phyloP scores from a whole-genome alignment of 2,329 filamentous ascomycete genomes.

The Exophiala lecanii-corni region DNA sequence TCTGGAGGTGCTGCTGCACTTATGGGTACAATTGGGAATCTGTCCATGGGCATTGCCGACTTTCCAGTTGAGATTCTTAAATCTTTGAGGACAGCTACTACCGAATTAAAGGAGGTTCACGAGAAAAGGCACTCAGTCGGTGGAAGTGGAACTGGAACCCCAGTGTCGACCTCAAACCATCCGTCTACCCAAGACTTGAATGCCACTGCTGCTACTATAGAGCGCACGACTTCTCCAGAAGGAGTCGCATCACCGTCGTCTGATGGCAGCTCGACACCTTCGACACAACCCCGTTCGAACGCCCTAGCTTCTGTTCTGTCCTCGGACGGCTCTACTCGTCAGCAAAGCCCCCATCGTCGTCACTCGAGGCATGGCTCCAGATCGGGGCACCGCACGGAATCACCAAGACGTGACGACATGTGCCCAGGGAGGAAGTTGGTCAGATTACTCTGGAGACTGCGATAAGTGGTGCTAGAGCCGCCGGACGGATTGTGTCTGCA shows the following conservation, averaged over 20 bases:
- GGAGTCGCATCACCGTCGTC: not conserved
- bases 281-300: conserved; percentile 11
- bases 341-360: conserved; percentile 7
- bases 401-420: conserved; percentile 11
- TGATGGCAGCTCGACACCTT: not conserved
- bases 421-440: conserved; percentile 27
- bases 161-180: conserved; percentile 2
- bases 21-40: conserved; percentile 73
- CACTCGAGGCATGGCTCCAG: conserved; percentile 24
- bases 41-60: conserved; percentile 79
- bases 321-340: conserved; percentile 13
- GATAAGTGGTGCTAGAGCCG: conserved; percentile 61
- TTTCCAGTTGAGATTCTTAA: conserved; percentile 54
- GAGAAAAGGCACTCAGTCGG: conserved; percentile 12
- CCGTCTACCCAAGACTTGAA: conserved; percentile 8
- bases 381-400: conserved; percentile 17
- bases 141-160: conserved; percentile 9
- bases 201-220: not conserved
- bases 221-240: not conserved
- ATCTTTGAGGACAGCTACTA: conserved; percentile 28
- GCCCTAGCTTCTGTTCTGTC: conserved; percentile 15
- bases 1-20: conserved; percentile 72
- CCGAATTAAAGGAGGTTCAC: conserved; percentile 25
- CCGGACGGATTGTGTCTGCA: conserved; percentile 68
- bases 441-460: conserved; percentile 53